Conservation (phyloP, 805 yeast species). For the Vanderwaltozyma tropicalis region DNA sequence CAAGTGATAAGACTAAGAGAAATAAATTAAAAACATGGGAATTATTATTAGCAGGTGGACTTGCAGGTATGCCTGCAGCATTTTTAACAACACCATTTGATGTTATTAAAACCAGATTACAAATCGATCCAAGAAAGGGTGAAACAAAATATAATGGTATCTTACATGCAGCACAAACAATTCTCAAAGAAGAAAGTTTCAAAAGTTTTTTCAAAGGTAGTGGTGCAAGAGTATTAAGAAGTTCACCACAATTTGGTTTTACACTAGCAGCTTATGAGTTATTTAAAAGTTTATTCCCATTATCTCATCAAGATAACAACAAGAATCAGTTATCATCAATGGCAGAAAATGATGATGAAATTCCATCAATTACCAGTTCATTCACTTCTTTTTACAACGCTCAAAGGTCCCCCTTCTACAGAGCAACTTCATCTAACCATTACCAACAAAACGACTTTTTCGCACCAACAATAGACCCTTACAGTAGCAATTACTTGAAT, state of each 20-base stretch:
- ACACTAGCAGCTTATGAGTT: slow-evolving; percentile 95
- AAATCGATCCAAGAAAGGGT: slow-evolving; percentile 68
- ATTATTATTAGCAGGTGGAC: slow-evolving; percentile 75
- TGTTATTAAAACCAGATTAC: slow-evolving; percentile 90
- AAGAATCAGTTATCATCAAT: not conserved
- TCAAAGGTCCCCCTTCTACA: slow-evolving; percentile 8
- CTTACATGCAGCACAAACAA: slow-evolving; percentile 62
- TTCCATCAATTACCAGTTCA: slow-evolving; percentile 18
- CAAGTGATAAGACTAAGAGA: slow-evolving; percentile 47
- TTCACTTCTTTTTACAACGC: slow-evolving; percentile 14
- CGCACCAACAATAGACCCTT: slow-evolving; percentile 22
- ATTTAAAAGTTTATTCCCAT: slow-evolving; percentile 40
- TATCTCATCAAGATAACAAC: slow-evolving; percentile 1
- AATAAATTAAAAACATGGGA: slow-evolving; percentile 69
- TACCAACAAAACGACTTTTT: slow-evolving; percentile 16
- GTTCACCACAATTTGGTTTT: slow-evolving; percentile 96
- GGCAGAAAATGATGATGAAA: slow-evolving; percentile 8
- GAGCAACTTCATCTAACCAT: slow-evolving; percentile 10
- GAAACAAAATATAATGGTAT: slow-evolving; percentile 73
- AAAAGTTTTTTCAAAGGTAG: slow-evolving; percentile 93
- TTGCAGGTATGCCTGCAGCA: slow-evolving; percentile 98
- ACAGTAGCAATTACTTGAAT: slow-evolving; percentile 34
- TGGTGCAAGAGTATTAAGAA: slow-evolving; percentile 84
- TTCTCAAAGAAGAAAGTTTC: slow-evolving; percentile 72
- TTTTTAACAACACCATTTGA: slow-evolving; percentile 94